A percentile compares a stretch with the other conserved stretches of the same genome.
Conservation (phyloP, 2,329 filamentous ascomycete genomes). For the Aureobasidium musti region DNA sequence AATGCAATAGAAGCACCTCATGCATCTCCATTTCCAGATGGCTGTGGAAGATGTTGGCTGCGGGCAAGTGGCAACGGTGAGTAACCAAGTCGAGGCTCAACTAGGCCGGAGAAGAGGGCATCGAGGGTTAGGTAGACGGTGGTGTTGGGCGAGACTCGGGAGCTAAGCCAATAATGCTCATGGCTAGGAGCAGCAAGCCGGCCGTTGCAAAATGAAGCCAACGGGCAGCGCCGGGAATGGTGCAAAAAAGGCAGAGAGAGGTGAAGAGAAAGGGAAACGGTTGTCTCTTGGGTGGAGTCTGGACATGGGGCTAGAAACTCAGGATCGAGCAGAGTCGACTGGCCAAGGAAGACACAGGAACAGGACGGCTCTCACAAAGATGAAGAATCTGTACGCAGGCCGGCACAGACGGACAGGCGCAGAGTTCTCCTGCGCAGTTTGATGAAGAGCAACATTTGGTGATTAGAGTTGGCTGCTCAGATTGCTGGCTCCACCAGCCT, state of each 20-base stretch:
- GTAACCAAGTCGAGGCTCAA: slow-evolving; percentile 26
- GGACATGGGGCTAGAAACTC: background rate
- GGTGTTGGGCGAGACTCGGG: slow-evolving; percentile 26
- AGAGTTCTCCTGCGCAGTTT: background rate
- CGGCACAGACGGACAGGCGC: background rate
- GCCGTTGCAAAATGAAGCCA: slow-evolving; percentile 29
- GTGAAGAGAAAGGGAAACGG: slow-evolving; percentile 10
- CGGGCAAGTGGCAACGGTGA: slow-evolving; percentile 24
- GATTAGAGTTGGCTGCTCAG: slow-evolving; percentile 24
- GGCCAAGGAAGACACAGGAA: background rate
- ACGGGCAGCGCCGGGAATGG: slow-evolving; percentile 19
- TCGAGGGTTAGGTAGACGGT: background rate
- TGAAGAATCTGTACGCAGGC: background rate
- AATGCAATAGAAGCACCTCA: slow-evolving; percentile 14
- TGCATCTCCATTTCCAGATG: slow-evolving; percentile 26
- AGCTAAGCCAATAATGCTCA: slow-evolving; percentile 28
- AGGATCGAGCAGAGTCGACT: background rate
- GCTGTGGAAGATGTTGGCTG: background rate
- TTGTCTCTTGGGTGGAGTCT: background rate
- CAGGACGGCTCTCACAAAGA: background rate
- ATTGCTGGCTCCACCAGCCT: slow-evolving; percentile 15
- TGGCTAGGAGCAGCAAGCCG: slow-evolving; percentile 14
- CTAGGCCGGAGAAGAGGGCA: slow-evolving; percentile 10
- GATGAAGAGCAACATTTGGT: slow-evolving; percentile 28
- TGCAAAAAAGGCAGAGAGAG: background rate